phyloP scores from a whole-genome alignment of 345 rosid genomes.

The Lepidium sativum region DNA sequence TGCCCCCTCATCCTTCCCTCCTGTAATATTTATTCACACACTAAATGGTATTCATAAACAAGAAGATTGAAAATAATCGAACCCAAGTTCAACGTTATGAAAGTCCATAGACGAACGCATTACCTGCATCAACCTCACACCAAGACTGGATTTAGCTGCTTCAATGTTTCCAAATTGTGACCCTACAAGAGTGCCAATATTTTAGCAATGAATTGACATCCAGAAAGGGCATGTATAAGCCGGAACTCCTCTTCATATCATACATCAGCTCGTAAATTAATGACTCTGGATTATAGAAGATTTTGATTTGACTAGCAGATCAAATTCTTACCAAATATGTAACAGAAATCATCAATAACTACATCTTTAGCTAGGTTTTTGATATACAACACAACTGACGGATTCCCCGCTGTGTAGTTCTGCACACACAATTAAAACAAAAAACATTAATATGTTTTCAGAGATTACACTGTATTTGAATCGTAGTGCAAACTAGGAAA shows the following conservation, averaged over 20 bases:
- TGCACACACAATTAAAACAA: conserved; percentile 31
- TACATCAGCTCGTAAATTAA: neutral
- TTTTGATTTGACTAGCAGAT: neutral
- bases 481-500: neutral
- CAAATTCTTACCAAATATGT: conserved; percentile 61
- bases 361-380: conserved; percentile 92
- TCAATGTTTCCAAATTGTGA: conserved; percentile 74
- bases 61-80: neutral
- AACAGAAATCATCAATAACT: conserved; percentile 64
- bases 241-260: neutral
- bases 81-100: neutral
- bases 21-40: conserved; percentile 31
- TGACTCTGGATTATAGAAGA: neutral
- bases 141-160: conserved; percentile 57
- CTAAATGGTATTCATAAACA: neutral
- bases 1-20: conserved; percentile 98
- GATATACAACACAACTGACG: conserved; percentile 69
- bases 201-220: conserved; percentile 2
- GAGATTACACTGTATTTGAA: neutral
- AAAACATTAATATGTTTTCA: neutral
- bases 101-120: neutral
- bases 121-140: conserved; percentile 88
- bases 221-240: neutral
- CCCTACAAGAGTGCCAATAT: conserved; percentile 40
- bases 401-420: conserved; percentile 84